A percentile compares a stretch with the other conserved stretches of the same genome.
Conservation (phyloP, 2,329 filamentous ascomycete species). For the Lecanicillium sp. region DNA sequence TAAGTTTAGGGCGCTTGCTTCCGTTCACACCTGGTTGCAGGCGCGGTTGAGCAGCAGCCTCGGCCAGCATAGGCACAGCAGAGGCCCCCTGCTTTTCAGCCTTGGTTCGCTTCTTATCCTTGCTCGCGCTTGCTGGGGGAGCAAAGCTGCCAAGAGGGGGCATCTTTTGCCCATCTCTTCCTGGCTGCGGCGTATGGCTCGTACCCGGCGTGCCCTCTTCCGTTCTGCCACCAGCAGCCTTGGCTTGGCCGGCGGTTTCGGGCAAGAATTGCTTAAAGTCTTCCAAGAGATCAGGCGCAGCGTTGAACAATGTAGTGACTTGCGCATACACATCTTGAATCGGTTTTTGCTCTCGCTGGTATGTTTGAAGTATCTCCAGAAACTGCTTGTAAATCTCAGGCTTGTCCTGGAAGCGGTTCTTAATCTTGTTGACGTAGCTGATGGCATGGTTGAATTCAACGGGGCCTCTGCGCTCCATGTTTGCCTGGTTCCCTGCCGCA, state of each 20-base stretch:
- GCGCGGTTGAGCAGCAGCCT: constrained; percentile 30
- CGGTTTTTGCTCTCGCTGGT: constrained; percentile 94
- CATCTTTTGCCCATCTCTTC: constrained; percentile 63
- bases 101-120: constrained; percentile 84
- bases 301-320: constrained; percentile 88
- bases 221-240: constrained; percentile 44
- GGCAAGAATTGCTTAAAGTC: constrained; percentile 99
- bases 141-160: constrained; percentile 94
- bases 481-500: constrained; percentile 47
- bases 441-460: constrained; percentile 99
- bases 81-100: constrained; percentile 45
- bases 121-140: constrained; percentile 68
- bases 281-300: constrained; percentile 87
- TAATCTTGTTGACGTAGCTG: constrained; percentile 99
- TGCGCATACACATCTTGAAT: constrained; percentile 98
- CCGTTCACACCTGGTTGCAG: constrained; percentile 25
- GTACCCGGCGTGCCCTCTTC: constrained; percentile 47
- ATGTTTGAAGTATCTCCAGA: constrained; percentile 94
- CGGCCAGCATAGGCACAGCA: constrained; percentile 33
- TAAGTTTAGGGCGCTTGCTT: constrained; percentile 65
- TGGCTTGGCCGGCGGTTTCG: constrained; percentile 59
- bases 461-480: constrained; percentile 78
- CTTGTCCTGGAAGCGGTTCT: constrained; percentile 96
- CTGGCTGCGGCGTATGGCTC: constrained; percentile 35
- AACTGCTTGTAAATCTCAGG: constrained; percentile 99